phyloP scores from a whole-genome alignment of 345 rosid species.

The Ricinus communis region DNA sequence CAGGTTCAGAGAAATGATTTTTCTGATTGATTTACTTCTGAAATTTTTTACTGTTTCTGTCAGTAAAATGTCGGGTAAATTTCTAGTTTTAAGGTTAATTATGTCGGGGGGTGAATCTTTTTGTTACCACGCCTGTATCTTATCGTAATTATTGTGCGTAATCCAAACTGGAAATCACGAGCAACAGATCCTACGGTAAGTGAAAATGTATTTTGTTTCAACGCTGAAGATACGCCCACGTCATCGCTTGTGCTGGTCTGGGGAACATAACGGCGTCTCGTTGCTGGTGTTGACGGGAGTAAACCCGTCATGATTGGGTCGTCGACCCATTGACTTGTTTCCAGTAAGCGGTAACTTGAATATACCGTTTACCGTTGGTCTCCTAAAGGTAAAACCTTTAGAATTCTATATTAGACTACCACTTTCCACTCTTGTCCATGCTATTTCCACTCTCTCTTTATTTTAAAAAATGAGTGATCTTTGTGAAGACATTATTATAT shows the following conservation, averaged over 20 bases:
- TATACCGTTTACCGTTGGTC: background rate
- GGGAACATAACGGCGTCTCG: conserved; percentile 26
- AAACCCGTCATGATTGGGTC: conserved; percentile 20
- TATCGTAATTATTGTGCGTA: conserved; percentile 33
- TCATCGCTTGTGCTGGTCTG: background rate
- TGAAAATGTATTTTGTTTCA: background rate
- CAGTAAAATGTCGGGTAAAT: conserved; percentile 15
- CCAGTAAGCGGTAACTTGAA: conserved; percentile 6
- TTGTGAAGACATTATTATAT: too few species aligned
- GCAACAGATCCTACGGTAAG: conserved; percentile 22
- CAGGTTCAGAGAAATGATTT: background rate
- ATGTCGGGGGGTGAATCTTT: conserved; percentile 45
- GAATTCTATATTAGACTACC: background rate
- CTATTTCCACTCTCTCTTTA: too few species aligned
- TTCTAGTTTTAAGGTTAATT: conserved; percentile 7
- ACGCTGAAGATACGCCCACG: conserved; percentile 20
- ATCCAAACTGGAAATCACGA: conserved; percentile 19
- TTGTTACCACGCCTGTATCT: conserved; percentile 42
- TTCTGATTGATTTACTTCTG: background rate
- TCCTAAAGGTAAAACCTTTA: background rate
- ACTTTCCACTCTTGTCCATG: background rate
- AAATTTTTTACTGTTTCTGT: background rate
- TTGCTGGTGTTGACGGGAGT: conserved; percentile 24
- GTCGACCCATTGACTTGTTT: conserved; percentile 27
- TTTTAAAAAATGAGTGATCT: too few species aligned